Evolutionary conservation across 208 protist species (phyloP).

Genomic region (Kentomonas sorsogonicus): DNA sequence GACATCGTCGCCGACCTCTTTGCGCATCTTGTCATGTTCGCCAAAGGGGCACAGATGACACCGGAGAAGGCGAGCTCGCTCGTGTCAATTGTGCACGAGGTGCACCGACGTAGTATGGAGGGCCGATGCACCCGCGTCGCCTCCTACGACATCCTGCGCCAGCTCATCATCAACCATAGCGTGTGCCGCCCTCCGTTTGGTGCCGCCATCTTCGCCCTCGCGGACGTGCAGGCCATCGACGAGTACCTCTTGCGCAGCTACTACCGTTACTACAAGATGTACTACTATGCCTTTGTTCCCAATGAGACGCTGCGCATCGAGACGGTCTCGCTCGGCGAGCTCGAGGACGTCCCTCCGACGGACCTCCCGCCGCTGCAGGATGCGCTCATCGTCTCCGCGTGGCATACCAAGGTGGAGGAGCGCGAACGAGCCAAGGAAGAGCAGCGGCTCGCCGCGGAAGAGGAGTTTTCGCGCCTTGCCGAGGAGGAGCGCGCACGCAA

Average conservation of each 20-base stretch:
- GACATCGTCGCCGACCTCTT: conserved; percentile 76
- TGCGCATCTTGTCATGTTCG: conserved; percentile 77
- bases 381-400: conserved; percentile 50
- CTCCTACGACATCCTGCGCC: conserved; percentile 67
- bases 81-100: conserved; percentile 55
- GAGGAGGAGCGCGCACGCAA: conserved; percentile 36
- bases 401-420: conserved; percentile 69
- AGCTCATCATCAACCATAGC: conserved; percentile 77
- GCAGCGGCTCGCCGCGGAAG: conserved; percentile 23
- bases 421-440: conserved; percentile 44
- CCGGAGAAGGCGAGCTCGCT: conserved; percentile 81
- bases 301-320: conserved; percentile 51
- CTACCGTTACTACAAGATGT: conserved; percentile 92
- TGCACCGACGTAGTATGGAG: conserved; percentile 70
- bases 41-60: conserved; percentile 46
- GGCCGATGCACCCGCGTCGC: conserved; percentile 39
- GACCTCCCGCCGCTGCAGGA: conserved; percentile 48
- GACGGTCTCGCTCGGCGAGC: conserved; percentile 36
- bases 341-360: conserved; percentile 46
- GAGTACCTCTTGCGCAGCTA: conserved; percentile 86
- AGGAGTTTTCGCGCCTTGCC: too few relatives aligned
- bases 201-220: conserved; percentile 72
- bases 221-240: conserved; percentile 79
- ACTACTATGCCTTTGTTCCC: conserved; percentile 83
- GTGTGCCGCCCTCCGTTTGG: conserved; percentile 85